Conservation (phyloP, 208 protist species). For the Trypanosoma avium region DNA sequence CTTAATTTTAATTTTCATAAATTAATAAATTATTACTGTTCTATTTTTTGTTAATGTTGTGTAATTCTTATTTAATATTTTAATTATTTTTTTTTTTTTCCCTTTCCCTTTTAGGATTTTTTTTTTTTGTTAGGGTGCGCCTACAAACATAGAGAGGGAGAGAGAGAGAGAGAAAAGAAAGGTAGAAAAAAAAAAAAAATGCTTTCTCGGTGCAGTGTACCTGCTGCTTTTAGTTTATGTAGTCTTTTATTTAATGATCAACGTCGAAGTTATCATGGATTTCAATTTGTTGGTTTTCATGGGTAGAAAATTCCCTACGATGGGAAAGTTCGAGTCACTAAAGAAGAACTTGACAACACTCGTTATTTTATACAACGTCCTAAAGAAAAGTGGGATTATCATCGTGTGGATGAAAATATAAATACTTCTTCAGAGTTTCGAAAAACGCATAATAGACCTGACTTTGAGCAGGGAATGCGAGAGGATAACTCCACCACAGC, state of each 20-base stretch:
- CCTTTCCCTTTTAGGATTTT: slow-evolving; percentile 2
- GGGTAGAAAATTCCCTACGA: slow-evolving; percentile 80
- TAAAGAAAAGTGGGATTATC: slow-evolving; percentile 84
- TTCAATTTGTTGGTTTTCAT: slow-evolving; percentile 76
- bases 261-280: slow-evolving; percentile 56
- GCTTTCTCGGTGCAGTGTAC: slow-evolving; percentile 4
- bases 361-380: slow-evolving; percentile 69
- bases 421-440: slow-evolving; percentile 83
- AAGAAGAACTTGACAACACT: slow-evolving; percentile 69
- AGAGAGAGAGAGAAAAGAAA: neutral
- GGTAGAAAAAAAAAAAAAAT: too few species aligned
- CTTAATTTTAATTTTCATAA: neutral
- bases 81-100: neutral
- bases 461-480: slow-evolving; percentile 72
- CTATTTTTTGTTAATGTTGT: neutral
- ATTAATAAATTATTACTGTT: neutral
- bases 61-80: neutral
- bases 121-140: too few species aligned
- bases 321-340: slow-evolving; percentile 47
- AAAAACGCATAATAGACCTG: slow-evolving; percentile 55
- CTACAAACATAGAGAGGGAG: too few species aligned
- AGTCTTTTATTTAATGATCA: slow-evolving; percentile 11
- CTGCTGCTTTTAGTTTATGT: neutral
- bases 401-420: slow-evolving; percentile 88
- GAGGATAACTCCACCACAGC: slow-evolving; percentile 75